Evolutionary conservation across 495 filamentous ascomycete species (phyloP).

Genomic region (Hypomontagnella monticulosa): DNA sequence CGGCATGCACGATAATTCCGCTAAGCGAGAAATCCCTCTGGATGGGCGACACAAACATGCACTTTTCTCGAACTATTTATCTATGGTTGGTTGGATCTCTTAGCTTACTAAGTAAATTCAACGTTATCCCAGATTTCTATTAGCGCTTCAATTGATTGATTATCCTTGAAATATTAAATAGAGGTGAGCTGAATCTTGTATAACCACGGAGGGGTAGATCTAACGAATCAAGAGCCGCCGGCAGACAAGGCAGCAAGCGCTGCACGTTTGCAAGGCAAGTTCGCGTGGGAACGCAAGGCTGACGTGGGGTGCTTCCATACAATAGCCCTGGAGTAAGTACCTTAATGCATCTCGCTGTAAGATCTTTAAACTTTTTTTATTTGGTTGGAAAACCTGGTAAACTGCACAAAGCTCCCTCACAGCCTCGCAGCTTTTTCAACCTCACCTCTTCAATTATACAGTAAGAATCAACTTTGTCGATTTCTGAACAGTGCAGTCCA

Average conservation of each 20-base stretch:
- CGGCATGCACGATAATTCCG: conserved; percentile 33
- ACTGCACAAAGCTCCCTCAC: neutral
- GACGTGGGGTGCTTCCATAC: conserved; percentile 35
- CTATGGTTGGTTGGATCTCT: neutral
- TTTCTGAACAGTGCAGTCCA: neutral
- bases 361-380: conserved; percentile 33
- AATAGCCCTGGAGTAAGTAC: too few relatives aligned
- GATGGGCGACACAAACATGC: conserved; percentile 14
- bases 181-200: neutral
- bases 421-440: conserved; percentile 25
- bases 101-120: too few relatives aligned
- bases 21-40: conserved; percentile 25
- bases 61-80: conserved; percentile 3
- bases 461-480: neutral
- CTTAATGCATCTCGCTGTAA: conserved; percentile 20
- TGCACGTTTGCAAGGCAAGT: conserved; percentile 26
- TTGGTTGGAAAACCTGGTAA: conserved; percentile 14
- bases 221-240: conserved; percentile 29
- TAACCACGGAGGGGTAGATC: conserved; percentile 7
- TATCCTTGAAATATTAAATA: too few relatives aligned
- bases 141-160: too few relatives aligned
- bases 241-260: conserved; percentile 13
- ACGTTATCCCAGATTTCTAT: too few relatives aligned
- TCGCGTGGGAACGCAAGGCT: conserved; percentile 34
- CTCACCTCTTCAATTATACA: conserved; percentile 17